Evolutionary conservation across 306 rosid species (phyloP).

Genomic region (Vachellia collinsii): DNA sequence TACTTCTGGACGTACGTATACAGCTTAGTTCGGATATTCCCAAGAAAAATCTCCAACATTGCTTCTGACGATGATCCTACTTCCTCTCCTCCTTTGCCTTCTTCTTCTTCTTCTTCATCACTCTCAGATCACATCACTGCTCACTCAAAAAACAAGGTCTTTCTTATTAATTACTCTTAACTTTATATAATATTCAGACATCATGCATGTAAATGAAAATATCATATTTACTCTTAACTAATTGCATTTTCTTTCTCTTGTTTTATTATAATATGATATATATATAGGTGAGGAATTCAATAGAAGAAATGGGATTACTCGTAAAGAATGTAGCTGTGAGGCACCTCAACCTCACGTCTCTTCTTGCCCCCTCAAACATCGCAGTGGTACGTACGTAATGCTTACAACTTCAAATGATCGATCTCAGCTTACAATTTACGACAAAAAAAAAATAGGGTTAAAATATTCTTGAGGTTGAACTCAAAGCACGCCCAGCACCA

Average conservation of each 20-base stretch:
- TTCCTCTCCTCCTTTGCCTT: neutral
- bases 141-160: neutral
- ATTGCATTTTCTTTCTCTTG: neutral
- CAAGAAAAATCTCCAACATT: neutral
- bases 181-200: neutral
- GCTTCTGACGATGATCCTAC: neutral
- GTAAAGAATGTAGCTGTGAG: neutral
- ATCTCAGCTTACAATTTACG: too few species aligned
- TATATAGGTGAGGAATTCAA: neutral
- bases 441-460: too few species aligned
- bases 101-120: neutral
- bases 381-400: slow-evolving; percentile 28
- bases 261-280: neutral
- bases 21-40: slow-evolving; percentile 2
- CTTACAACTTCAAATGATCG: neutral
- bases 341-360: slow-evolving; percentile 46
- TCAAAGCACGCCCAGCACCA: too few species aligned
- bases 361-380: slow-evolving; percentile 58
- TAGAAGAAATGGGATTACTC: neutral
- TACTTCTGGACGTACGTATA: slow-evolving; percentile 24
- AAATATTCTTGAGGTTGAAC: too few species aligned
- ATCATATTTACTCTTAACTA: neutral
- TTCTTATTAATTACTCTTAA: neutral
- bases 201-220: neutral
- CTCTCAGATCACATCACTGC: neutral